Evolutionary conservation across 768 basidiomycete genomes (phyloP).

Genomic region (Hydnum rufescens): DNA sequence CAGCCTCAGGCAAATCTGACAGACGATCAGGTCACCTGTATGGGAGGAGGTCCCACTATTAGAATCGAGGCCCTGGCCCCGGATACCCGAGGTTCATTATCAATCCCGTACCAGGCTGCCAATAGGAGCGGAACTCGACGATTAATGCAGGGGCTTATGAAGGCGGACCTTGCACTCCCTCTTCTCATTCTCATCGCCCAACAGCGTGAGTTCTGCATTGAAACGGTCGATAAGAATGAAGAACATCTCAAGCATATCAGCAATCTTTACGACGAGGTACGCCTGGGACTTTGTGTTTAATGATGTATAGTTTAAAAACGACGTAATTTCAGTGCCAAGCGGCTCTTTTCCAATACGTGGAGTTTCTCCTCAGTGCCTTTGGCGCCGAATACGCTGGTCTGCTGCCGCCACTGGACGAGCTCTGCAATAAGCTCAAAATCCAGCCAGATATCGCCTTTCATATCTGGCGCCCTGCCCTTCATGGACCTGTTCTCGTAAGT

Average conservation of each 20-base stretch:
- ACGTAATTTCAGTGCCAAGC: conserved; percentile 51
- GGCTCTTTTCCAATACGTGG: conserved; percentile 79
- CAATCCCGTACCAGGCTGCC: conserved; percentile 34
- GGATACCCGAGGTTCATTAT: conserved; percentile 35
- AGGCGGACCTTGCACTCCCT: conserved; percentile 52
- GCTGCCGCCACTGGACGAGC: conserved; percentile 52
- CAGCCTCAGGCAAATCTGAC: conserved; percentile 79
- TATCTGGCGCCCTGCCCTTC: conserved; percentile 48
- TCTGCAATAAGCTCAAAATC: conserved; percentile 61
- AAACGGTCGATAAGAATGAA: conserved; percentile 34
- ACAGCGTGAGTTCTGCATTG: conserved; percentile 72
- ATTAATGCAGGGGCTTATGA: conserved; percentile 50
- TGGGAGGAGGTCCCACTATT: conserved; percentile 77
- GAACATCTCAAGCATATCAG: conserved; percentile 73
- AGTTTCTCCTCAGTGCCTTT: conserved; percentile 56
- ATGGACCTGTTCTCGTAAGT: neutral
- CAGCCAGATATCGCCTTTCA: conserved; percentile 84
- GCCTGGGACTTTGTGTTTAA: conserved; percentile 17
- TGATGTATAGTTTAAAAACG: neutral
- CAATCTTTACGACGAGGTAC: conserved; percentile 71
- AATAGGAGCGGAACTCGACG: conserved; percentile 22
- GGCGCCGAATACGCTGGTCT: conserved; percentile 55
- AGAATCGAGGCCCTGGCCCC: conserved; percentile 82
- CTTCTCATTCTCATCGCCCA: conserved; percentile 84
- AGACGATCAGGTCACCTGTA: conserved; percentile 70